A percentile compares a stretch with the other conserved stretches of the same genome.
phyloP scores from a whole-genome alignment of 2,329 filamentous ascomycete genomes.

The Pseudocercospora cruenta region DNA sequence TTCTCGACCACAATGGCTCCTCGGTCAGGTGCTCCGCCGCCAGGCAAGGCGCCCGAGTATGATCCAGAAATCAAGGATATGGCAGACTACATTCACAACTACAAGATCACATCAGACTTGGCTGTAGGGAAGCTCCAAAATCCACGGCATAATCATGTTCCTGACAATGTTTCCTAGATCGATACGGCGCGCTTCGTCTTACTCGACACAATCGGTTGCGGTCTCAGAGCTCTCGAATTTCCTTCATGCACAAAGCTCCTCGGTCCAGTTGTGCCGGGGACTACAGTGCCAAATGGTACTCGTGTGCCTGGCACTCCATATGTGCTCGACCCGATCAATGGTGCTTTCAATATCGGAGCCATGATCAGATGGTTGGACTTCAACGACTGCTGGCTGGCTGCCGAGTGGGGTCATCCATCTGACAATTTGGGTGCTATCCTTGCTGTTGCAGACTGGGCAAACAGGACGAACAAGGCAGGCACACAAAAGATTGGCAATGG shows the following conservation, averaged over 20 bases:
- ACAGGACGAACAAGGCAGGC: conserved; percentile 86
- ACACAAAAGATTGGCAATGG: conserved; percentile 67
- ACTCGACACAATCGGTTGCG: conserved; percentile 94
- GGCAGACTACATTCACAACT: conserved; percentile 91
- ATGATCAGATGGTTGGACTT: conserved; percentile 99
- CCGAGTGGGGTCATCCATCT: conserved; percentile 98
- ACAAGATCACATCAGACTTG: conserved; percentile 85
- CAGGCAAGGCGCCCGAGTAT: conserved; percentile 54
- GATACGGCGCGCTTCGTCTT: conserved; percentile 97
- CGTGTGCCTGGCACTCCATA: conserved; percentile 90
- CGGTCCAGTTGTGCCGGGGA: conserved; percentile 87
- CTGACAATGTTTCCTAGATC: conserved; percentile 59
- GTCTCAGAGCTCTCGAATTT: conserved; percentile 92
- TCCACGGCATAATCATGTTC: neutral
- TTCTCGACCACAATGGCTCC: conserved; percentile 40
- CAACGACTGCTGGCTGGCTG: conserved; percentile 99
- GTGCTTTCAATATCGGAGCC: conserved; percentile 97
- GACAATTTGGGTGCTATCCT: conserved; percentile 98
- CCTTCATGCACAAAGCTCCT: conserved; percentile 95
- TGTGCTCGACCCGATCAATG: conserved; percentile 92
- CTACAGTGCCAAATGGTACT: conserved; percentile 86
- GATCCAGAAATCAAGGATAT: conserved; percentile 95
- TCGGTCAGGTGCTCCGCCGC: conserved; percentile 36
- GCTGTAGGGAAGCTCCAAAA: conserved; percentile 68
- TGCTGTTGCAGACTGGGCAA: conserved; percentile 95